Base-by-base conservation (phyloP, 208 protist species). In the Balamuthia mandrillaris region DNA sequence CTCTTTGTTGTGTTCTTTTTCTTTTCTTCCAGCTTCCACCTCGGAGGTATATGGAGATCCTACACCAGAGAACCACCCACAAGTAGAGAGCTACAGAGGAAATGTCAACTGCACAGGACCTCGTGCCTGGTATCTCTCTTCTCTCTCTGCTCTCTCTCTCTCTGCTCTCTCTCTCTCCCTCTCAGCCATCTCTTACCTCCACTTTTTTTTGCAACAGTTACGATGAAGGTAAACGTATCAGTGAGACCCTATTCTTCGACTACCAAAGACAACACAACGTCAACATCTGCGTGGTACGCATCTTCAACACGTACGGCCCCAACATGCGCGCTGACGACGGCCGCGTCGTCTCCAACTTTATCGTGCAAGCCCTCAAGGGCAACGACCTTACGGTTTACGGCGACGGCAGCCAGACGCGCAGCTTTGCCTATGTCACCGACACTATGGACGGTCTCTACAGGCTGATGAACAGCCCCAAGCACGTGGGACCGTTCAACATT, bases 291-390 rank as follows among this genome's bases (percentile, higher is more conserved):
- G 95, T 97, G 24, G 95, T 90, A 1, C 94, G 96, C 39, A 96
- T 98, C 81, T 98, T 98, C 90, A 98, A 98, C 85, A 98, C 96
- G 4, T 98, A 97, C 85, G 95, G 96, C 3, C 96, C 96, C 5
- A 89, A 93, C 35, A 98, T 98, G 96, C 91, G 93, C 78, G 93
- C 95, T 60, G 90, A 96, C 75, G 96, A 98, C 77, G 96, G 96
- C 16, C 93, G 96, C 47, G 94, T 98, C 37, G 93, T 98, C 18
- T 95, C 92, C 70, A 98, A 98, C 88, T 97, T 98, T 86, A 91
- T 98, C 33, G 58, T 47, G 14, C 68, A 81, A 54, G 74, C 74
- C 6, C 51, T 81, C 51, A 81, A 49, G 74, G 74, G 74, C 10
- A 81, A 65, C 35, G 31, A 60, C 78, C 93, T 98, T 75, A 96